Conservation (phyloP, 208 protist genomes). For the Herpetomonas tarakana region DNA sequence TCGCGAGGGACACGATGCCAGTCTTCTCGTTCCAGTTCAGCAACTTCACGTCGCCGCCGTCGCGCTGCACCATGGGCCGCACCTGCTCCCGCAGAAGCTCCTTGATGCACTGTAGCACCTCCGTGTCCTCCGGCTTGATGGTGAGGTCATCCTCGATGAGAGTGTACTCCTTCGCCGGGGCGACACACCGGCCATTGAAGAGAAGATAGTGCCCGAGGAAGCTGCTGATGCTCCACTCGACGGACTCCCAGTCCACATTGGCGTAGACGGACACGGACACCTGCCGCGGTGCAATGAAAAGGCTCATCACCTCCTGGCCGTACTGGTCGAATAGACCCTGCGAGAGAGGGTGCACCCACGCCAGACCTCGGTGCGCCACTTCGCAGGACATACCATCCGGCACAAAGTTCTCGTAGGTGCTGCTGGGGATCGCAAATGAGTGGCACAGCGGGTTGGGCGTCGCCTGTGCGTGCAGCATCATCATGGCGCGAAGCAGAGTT, state of each 20-base stretch:
- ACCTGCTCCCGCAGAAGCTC: slow-evolving; percentile 90
- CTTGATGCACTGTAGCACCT: slow-evolving; percentile 93
- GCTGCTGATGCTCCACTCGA: slow-evolving; percentile 89
- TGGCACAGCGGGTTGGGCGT: slow-evolving; percentile 86
- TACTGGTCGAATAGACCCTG: slow-evolving; percentile 89
- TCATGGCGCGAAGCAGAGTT: slow-evolving; percentile 26
- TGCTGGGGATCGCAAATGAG: slow-evolving; percentile 69
- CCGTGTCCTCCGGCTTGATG: slow-evolving; percentile 60
- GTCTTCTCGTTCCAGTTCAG: slow-evolving; percentile 83
- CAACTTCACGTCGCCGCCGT: slow-evolving; percentile 91
- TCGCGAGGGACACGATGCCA: slow-evolving; percentile 86
- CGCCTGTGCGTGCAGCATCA: slow-evolving; percentile 66
- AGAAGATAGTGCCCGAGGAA: slow-evolving; percentile 88
- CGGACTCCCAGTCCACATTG: slow-evolving; percentile 59
- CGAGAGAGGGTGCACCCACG: slow-evolving; percentile 85
- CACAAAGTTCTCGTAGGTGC: slow-evolving; percentile 78
- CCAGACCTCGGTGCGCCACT: slow-evolving; percentile 77
- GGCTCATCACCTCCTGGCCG: slow-evolving; percentile 63
- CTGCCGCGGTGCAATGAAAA: slow-evolving; percentile 80
- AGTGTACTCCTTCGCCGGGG: slow-evolving; percentile 71
- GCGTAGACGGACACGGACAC: slow-evolving; percentile 73
- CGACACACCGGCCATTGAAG: slow-evolving; percentile 63
- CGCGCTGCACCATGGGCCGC: slow-evolving; percentile 91
- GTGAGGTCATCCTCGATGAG: slow-evolving; percentile 84
- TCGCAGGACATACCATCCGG: slow-evolving; percentile 79